Evolutionary conservation across 192 early-diverging fungal species (phyloP).

Genomic region (Coemansia sp.): DNA sequence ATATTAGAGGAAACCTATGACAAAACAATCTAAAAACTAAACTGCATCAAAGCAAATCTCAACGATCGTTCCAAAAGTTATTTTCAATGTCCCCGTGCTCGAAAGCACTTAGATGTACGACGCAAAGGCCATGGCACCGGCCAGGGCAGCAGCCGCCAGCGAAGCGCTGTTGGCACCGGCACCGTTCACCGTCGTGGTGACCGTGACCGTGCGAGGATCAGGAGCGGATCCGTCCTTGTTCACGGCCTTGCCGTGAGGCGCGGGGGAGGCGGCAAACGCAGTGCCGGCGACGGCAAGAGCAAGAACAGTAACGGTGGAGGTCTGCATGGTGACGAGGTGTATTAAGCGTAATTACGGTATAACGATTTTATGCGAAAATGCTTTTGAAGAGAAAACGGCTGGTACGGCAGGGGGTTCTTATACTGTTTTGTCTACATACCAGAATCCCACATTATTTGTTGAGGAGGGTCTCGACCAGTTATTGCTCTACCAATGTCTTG

Average conservation of each 20-base stretch:
- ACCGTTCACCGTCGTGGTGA: slow-evolving; percentile 33
- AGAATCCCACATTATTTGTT: neutral
- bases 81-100: neutral
- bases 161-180: slow-evolving; percentile 41
- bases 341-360: slow-evolving; percentile 1
- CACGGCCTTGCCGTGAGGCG: slow-evolving; percentile 20
- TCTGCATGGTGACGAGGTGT: slow-evolving; percentile 38
- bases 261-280: slow-evolving; percentile 39
- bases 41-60: neutral
- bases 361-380: neutral
- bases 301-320: slow-evolving; percentile 31
- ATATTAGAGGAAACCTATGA: neutral
- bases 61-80: neutral
- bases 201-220: slow-evolving; percentile 47
- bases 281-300: slow-evolving; percentile 46
- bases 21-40: neutral
- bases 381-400: neutral
- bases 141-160: slow-evolving; percentile 48
- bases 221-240: slow-evolving; percentile 2
- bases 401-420: slow-evolving; percentile 14
- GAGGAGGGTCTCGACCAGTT: neutral
- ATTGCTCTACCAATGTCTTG: neutral
- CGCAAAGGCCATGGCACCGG: slow-evolving; percentile 48
- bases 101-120: slow-evolving; percentile 35
- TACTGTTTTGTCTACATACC: slow-evolving; percentile 2